A percentile compares a stretch with the other conserved stretches of the same genome.
phyloP scores from a whole-genome alignment of 140 eudicot species.

The Flaveria floridana region DNA sequence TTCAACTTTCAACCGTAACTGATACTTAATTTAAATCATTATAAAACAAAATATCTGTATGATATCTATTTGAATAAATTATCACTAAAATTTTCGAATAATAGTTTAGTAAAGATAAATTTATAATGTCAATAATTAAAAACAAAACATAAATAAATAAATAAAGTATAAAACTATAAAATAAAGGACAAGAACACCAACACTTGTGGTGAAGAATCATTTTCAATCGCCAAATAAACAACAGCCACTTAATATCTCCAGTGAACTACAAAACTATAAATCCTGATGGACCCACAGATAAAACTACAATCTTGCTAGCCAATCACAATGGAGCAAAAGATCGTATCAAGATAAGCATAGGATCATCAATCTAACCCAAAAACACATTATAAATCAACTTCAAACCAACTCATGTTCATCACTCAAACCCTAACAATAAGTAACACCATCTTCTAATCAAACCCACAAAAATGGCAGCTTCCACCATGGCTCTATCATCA shows the following conservation, averaged over 20 bases:
- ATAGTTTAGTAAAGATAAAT: not conserved
- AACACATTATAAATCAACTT: slow-evolving; percentile 18
- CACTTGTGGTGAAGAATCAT: slow-evolving; percentile 12
- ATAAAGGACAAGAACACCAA: not conserved
- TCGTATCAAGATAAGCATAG: slow-evolving; percentile 27
- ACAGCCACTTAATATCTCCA: not conserved
- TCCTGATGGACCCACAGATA: slow-evolving; percentile 7
- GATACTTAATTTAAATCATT: not conserved
- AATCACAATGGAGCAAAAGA: slow-evolving; percentile 25
- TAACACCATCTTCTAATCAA: slow-evolving; percentile 16
- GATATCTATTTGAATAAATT: not conserved
- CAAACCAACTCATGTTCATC: slow-evolving; percentile 19
- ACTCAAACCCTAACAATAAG: not conserved
- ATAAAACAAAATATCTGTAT: not conserved
- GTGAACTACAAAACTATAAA: not conserved
- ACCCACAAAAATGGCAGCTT: slow-evolving; percentile 36
- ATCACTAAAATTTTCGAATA: too few species aligned
- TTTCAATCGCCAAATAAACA: not conserved
- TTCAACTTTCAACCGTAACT: not conserved
- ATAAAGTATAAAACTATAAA: not conserved
- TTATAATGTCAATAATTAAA: not conserved
- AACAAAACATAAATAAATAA: not conserved
- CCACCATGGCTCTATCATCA: slow-evolving; percentile 49
- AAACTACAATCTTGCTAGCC: slow-evolving; percentile 21
- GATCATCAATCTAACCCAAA: slow-evolving; percentile 25